phyloP scores from a whole-genome alignment of 2,329 filamentous ascomycete species.

The Ophiocordyceps camponoti-floridani region DNA sequence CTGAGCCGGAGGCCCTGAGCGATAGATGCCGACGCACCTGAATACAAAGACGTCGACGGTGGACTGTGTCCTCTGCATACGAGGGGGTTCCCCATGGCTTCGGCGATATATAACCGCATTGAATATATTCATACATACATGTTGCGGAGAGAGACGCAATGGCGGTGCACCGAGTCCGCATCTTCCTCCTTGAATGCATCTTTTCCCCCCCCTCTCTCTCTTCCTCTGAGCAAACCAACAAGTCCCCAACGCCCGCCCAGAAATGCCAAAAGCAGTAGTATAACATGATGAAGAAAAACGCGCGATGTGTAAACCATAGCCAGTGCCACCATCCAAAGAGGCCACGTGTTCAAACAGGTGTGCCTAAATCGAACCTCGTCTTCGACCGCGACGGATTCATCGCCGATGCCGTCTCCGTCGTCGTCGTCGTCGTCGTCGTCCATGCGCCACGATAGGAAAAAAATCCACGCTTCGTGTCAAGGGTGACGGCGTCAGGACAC shows the following conservation, averaged over 20 bases:
- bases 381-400: too few species aligned
- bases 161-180: background rate
- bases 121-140: background rate
- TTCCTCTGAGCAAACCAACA: background rate
- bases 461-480: background rate
- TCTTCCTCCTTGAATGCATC: background rate
- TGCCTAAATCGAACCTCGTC: too few species aligned
- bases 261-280: background rate
- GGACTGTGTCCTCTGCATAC: too few species aligned
- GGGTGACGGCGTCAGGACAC: constrained; percentile 39
- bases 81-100: background rate
- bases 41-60: too few species aligned
- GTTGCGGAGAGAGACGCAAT: background rate
- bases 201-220: background rate
- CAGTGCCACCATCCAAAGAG: background rate
- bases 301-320: background rate
- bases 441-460: background rate
- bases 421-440: too few species aligned
- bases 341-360: background rate
- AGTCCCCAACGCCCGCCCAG: constrained; percentile 1
- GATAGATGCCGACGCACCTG: too few species aligned
- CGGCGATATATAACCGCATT: background rate
- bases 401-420: too few species aligned
- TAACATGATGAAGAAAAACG: background rate
- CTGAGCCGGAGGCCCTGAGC: constrained; percentile 18